phyloP scores from a whole-genome alignment of 1,284 basidiomycete genomes.

The Thelephora terrestris region DNA sequence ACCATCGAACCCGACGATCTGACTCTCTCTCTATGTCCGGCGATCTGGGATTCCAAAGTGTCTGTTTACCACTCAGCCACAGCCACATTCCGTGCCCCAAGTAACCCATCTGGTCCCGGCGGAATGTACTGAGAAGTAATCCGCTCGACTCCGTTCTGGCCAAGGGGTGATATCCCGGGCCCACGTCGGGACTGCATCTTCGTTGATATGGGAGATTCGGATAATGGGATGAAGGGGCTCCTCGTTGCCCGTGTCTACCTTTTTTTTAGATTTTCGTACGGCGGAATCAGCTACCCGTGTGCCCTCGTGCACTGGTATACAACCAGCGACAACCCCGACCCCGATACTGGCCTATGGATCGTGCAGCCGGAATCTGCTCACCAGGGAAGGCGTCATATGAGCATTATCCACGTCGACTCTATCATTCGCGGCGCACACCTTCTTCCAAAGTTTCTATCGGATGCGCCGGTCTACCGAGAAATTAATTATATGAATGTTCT shows the following conservation, averaged over 20 bases:
- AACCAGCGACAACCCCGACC: neutral
- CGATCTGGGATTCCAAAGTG: neutral
- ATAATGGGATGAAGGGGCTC: slow-evolving; percentile 4
- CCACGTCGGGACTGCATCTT: slow-evolving; percentile 6
- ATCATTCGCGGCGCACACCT: slow-evolving; percentile 19
- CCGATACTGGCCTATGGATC: slow-evolving; percentile 6
- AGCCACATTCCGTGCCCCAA: slow-evolving; percentile 8
- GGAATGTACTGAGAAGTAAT: slow-evolving; percentile 9
- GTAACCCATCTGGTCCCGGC: neutral
- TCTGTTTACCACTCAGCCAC: slow-evolving; percentile 2
- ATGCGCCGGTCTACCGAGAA: neutral
- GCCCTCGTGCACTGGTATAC: slow-evolving; percentile 6
- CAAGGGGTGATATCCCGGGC: neutral
- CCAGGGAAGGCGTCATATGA: neutral
- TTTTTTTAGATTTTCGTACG: slow-evolving; percentile 5
- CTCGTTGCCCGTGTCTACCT: slow-evolving; percentile 1
- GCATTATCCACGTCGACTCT: slow-evolving; percentile 15
- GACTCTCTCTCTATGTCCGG: neutral
- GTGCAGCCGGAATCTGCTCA: slow-evolving; percentile 3
- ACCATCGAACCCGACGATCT: neutral
- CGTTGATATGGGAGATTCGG: neutral
- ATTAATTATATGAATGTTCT: no score
- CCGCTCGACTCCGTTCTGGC: neutral
- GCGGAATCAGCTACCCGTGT: slow-evolving; percentile 3
- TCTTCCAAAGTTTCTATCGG: slow-evolving; percentile 15